Evolutionary conservation across 2,329 filamentous ascomycete species (phyloP).

Genomic region (Corynespora cassiicola): DNA sequence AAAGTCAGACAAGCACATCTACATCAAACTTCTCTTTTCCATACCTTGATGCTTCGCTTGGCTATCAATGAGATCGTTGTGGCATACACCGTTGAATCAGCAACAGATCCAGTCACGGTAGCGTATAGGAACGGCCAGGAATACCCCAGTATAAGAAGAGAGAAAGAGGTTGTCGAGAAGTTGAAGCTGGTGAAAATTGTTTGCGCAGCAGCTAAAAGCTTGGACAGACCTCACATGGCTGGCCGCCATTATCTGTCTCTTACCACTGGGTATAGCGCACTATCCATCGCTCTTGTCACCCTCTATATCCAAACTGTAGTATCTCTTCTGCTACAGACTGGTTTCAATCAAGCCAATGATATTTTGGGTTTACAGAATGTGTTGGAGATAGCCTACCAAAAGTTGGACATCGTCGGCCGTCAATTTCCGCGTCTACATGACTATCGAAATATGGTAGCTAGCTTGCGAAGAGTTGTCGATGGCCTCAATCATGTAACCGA

Average conservation of each 20-base stretch:
- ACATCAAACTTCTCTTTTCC: conserved; percentile 1
- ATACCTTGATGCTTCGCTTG: background rate
- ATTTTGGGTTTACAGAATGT: background rate
- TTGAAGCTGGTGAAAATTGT: background rate
- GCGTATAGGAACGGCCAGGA: no score
- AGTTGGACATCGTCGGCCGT: background rate
- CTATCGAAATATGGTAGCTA: background rate
- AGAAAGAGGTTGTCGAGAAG: background rate
- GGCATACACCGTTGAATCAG: no score
- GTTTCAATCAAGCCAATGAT: no score
- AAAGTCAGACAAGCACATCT: background rate
- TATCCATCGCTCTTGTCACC: background rate
- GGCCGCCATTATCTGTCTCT: background rate
- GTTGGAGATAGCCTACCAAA: background rate
- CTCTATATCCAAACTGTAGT: no score
- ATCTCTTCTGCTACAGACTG: no score
- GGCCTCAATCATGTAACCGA: no score
- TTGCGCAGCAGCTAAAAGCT: background rate
- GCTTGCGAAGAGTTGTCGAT: no score
- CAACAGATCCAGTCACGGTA: no score
- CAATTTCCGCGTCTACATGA: conserved; percentile 2
- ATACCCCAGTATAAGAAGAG: no score
- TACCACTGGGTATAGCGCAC: conserved; percentile 1
- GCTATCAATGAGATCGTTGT: background rate
- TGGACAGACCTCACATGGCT: background rate